A percentile compares a stretch with the other conserved stretches of the same genome.
phyloP scores from a whole-genome alignment of 2,329 filamentous ascomycete genomes.

The Monilinia polystroma region DNA sequence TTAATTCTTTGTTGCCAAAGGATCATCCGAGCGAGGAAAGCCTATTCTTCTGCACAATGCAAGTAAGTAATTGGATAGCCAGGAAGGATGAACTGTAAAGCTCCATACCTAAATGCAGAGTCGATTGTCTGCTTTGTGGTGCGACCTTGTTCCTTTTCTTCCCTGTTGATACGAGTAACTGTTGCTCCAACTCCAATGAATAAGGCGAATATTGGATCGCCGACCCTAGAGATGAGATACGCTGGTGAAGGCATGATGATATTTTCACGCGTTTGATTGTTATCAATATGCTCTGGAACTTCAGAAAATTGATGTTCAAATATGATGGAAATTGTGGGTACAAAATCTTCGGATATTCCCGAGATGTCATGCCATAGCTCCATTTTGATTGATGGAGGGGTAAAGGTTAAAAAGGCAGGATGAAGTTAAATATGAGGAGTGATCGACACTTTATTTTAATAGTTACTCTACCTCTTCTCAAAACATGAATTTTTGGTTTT shows the following conservation, averaged over 20 bases:
- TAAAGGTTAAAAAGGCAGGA: too few relatives aligned
- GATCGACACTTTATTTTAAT: too few relatives aligned
- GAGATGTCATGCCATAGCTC: conserved; percentile 14
- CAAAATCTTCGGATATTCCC: conserved; percentile 14
- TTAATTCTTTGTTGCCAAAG: conserved; percentile 19
- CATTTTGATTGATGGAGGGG: neutral
- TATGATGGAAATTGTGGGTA: conserved; percentile 10
- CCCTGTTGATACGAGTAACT: conserved; percentile 52
- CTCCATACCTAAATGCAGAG: conserved; percentile 37
- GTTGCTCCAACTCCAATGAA: conserved; percentile 54
- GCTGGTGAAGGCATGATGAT: conserved; percentile 37
- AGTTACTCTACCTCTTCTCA: too few relatives aligned
- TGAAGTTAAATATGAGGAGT: too few relatives aligned
- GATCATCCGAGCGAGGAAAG: conserved; percentile 23
- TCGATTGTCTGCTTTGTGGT: conserved; percentile 38
- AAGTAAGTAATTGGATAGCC: neutral
- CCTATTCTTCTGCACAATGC: conserved; percentile 25
- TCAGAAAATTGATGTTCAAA: conserved; percentile 11
- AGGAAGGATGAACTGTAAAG: neutral
- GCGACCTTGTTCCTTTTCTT: conserved; percentile 47
- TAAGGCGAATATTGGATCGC: conserved; percentile 55
- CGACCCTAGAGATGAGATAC: conserved; percentile 44
- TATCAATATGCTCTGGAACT: neutral
- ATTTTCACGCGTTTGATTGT: too few relatives aligned
- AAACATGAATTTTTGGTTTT: too few relatives aligned